Conservation (phyloP, 768 basidiomycete genomes). For the Russula foetens region DNA sequence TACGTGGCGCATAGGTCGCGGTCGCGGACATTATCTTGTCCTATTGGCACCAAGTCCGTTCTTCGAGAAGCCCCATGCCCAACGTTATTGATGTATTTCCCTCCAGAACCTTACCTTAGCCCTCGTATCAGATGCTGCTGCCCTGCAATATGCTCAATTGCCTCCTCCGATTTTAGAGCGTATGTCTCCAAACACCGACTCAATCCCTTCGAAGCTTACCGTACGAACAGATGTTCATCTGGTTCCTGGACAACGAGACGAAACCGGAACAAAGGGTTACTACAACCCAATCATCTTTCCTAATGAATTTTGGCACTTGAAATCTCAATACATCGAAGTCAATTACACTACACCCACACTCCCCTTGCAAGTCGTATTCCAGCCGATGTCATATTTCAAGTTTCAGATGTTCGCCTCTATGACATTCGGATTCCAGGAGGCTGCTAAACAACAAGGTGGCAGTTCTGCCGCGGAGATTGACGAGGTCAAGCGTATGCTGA, state of each 20-base stretch:
- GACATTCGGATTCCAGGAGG: constrained; percentile 82
- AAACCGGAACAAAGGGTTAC: constrained; percentile 53
- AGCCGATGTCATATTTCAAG: constrained; percentile 80
- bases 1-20: constrained; percentile 8
- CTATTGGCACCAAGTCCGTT: constrained; percentile 71
- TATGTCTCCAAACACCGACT: constrained; percentile 31
- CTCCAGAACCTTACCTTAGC: constrained; percentile 79
- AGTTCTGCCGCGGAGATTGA: constrained; percentile 69
- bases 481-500: constrained; percentile 91
- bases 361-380: constrained; percentile 76
- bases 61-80: not conserved
- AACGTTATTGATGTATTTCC: constrained; percentile 3
- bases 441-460: constrained; percentile 65
- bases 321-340: constrained; percentile 74
- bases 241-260: constrained; percentile 50
- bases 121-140: constrained; percentile 62
- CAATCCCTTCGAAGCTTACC: constrained; percentile 13
- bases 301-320: constrained; percentile 93
- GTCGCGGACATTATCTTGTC: constrained; percentile 42
- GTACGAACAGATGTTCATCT: constrained; percentile 50
- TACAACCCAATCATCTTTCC: constrained; percentile 88
- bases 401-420: constrained; percentile 83
- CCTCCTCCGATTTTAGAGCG: constrained; percentile 55
- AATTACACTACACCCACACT: constrained; percentile 74
- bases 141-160: constrained; percentile 45